Base-by-base conservation (phyloP, 2,329 filamentous ascomycete genomes). In the Raffaelea arxii region DNA sequence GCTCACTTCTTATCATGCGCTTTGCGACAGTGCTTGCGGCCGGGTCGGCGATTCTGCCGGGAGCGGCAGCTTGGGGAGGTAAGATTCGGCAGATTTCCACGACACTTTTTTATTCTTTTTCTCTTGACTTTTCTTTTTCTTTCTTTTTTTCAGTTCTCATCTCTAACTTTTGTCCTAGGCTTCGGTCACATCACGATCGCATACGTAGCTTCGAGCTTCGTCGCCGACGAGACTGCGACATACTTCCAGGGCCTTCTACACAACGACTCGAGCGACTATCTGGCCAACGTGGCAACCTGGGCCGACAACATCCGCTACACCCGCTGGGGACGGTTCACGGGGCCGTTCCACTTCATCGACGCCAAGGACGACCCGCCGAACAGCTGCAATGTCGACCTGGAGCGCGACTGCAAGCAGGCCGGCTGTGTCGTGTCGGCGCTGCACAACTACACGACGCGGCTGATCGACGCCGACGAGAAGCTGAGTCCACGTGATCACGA, bases 311-410 rank as follows among this genome's bases (percentile, higher is more conserved):
- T 80, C 59, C 71, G 79, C 22, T 83, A 84, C 64, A 81, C 76
- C 7, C 70, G 72, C 59, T 80, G 75, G 66, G 79, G 77, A 14
- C 68, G 69, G 32, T 84, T 78, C 61, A 78, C 74, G 9, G 75
- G 70, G 52, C 72, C 71, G 27, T 82, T 81, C 61, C 80, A 84
- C 68, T 84, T 78, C 65, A 84, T 84, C 62, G 80, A 84, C 59
- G 79, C 80, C 49, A 72, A 81, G 55, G 80, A 84, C 62, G 61
- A 64, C 54, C 80, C 80, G 46, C 80, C 80, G 1, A 56, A 56
- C 16, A 65, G 62, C 40, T 84, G 80, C 64, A 69, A 68, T 49
- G 72, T 84, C 52, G 69, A 77, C 54, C 71, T 72, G 48, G 64
- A 68, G 22, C 74, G 80, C 46, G 80, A 84, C 63, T 84, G 80